Evolutionary conservation across 371 early-diverging fungal species (phyloP).

Genomic region (Actinomortierella ambigua): DNA sequence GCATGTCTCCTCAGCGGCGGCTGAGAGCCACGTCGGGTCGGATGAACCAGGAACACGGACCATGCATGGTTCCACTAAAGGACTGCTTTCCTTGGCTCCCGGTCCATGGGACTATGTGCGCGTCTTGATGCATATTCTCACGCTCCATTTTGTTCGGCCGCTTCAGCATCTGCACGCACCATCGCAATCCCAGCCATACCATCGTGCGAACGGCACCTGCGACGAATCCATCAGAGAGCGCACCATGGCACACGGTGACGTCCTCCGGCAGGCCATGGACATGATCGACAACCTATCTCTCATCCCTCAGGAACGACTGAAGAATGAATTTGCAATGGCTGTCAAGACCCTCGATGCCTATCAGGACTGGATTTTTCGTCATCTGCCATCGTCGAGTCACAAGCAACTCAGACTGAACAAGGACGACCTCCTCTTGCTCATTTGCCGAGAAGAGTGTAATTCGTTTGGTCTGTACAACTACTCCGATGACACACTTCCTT

Average conservation of each 20-base stretch:
- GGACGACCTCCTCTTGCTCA: constrained; percentile 12
- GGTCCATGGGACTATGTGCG: constrained; percentile 20
- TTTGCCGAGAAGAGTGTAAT: constrained; percentile 26
- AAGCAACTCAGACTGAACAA: neutral
- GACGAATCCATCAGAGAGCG: neutral
- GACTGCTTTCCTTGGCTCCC: neutral
- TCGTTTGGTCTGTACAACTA: constrained; percentile 23
- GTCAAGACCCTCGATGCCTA: constrained; percentile 20
- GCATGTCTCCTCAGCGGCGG: too few relatives aligned
- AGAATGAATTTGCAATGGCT: constrained; percentile 14
- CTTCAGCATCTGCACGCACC: too few relatives aligned
- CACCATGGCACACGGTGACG: constrained; percentile 3
- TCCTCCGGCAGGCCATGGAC: constrained; percentile 1
- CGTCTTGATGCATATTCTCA: constrained; percentile 10
- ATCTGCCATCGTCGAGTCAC: neutral
- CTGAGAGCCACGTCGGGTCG: neutral
- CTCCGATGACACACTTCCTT: neutral
- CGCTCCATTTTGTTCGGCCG: constrained; percentile 13
- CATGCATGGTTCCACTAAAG: neutral
- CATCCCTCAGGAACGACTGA: constrained; percentile 3
- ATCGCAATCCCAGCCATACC: neutral
- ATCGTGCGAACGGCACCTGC: neutral
- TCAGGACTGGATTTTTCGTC: constrained; percentile 8
- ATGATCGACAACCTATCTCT: constrained; percentile 12
- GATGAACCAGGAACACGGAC: neutral